Percentiles rank a stretch among this genome's conserved stretches.
phyloP scores from a whole-genome alignment of 2,329 filamentous ascomycete genomes.

The Aspergillus awamori region DNA sequence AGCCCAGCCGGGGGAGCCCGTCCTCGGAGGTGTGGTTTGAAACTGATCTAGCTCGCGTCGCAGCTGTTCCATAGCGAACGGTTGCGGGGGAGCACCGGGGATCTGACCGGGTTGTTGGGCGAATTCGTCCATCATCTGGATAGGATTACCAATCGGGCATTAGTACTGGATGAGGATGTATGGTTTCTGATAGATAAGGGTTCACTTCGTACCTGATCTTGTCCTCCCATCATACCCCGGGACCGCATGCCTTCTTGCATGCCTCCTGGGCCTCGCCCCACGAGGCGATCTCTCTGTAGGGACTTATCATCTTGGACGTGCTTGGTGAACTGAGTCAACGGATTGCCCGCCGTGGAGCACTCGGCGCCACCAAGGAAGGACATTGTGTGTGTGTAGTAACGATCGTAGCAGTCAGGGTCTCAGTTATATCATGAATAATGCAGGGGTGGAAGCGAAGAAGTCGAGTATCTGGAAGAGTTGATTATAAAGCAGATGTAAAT shows the following conservation, averaged over 20 bases:
- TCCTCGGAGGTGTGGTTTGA: conserved; percentile 53
- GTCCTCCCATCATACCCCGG: conserved; percentile 66
- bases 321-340: conserved; percentile 95
- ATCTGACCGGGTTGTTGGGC: conserved; percentile 74
- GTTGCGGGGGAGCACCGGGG: conserved; percentile 56
- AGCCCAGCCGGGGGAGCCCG: conserved; percentile 63
- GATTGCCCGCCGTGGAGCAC: conserved; percentile 94
- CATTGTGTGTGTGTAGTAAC: conserved; percentile 59
- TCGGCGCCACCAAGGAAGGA: conserved; percentile 95
- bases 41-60: conserved; percentile 62
- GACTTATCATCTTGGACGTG: conserved; percentile 96
- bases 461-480: not conserved
- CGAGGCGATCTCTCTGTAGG: conserved; percentile 84
- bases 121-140: conserved; percentile 89
- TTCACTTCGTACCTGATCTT: conserved; percentile 65
- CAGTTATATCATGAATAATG: conserved; percentile 7
- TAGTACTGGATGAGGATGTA: conserved; percentile 4
- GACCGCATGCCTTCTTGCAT: conserved; percentile 78
- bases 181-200: not conserved
- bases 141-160: conserved; percentile 31
- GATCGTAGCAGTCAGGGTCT: not conserved
- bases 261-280: conserved; percentile 71
- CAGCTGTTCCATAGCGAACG: conserved; percentile 70
- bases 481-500: not conserved
- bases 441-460: not conserved